Evolutionary conservation across 164 flowering plant species (phyloP).

Genomic region (Litsea cubeba): DNA sequence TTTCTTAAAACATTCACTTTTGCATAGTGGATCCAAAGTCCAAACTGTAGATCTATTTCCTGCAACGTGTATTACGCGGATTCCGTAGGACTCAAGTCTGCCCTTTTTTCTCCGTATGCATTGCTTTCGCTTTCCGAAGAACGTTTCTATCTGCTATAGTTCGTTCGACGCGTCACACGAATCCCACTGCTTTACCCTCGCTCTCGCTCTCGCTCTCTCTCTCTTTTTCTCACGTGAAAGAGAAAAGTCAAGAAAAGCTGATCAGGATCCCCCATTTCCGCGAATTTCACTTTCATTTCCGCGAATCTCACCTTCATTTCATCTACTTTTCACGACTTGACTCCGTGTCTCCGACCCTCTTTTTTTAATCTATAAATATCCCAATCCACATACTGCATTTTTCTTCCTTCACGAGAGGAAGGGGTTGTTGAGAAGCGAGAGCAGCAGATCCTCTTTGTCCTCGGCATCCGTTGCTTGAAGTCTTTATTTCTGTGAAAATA

Average conservation of each 20-base stretch:
- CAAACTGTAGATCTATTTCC: too few species aligned
- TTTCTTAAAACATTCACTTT: too few species aligned
- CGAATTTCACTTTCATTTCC: conserved; percentile 20
- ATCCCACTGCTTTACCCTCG: neutral
- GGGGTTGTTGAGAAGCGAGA: neutral
- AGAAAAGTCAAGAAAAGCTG: neutral
- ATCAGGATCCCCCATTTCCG: neutral
- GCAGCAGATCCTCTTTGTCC: neutral
- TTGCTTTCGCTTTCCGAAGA: neutral
- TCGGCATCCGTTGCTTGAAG: neutral
- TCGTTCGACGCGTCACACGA: neutral
- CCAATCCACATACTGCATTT: conserved; percentile 1
- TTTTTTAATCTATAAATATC: conserved; percentile 30
- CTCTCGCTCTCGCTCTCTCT: neutral
- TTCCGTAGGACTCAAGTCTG: too few species aligned
- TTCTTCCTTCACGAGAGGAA: conserved; percentile 1
- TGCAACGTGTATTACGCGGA: too few species aligned
- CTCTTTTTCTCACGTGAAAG: neutral
- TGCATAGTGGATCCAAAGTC: too few species aligned
- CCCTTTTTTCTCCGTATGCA: neutral
- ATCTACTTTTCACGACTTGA: conserved; percentile 4
- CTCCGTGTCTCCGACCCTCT: neutral
- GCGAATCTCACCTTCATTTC: conserved; percentile 32
- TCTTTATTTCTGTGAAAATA: neutral
- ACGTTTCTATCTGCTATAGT: neutral